phyloP scores from a whole-genome alignment of 225 moss, liverwort and hornwort genomes.

The Asterella californica region DNA sequence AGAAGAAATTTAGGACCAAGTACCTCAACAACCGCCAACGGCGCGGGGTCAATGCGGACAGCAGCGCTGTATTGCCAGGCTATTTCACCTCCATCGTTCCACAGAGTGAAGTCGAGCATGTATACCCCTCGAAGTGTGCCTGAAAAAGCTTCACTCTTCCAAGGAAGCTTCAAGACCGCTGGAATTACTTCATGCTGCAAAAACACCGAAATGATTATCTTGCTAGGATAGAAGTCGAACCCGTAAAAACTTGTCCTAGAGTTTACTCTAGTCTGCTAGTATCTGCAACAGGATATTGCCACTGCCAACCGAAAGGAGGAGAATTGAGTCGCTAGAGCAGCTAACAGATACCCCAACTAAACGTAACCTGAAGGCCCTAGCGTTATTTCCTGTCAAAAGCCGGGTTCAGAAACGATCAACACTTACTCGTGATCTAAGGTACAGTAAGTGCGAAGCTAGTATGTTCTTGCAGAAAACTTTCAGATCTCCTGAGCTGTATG shows the following conservation, averaged over 20 bases:
- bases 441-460: background rate
- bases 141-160: constrained; percentile 88
- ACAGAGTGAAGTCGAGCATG: constrained; percentile 80
- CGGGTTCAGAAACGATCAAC: background rate
- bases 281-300: background rate
- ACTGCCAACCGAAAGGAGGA: background rate
- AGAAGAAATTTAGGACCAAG: background rate
- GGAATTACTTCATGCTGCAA: constrained; percentile 72
- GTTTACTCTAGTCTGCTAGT: background rate
- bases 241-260: background rate
- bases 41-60: constrained; percentile 58
- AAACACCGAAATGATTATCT: background rate
- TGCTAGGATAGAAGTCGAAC: background rate
- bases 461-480: background rate
- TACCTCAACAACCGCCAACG: constrained; percentile 87
- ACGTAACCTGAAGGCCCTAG: background rate
- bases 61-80: constrained; percentile 78
- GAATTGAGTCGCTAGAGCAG: background rate
- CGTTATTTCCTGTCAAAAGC: background rate
- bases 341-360: background rate
- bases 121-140: constrained; percentile 74
- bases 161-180: constrained; percentile 70
- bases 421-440: background rate
- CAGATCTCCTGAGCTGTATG: background rate
- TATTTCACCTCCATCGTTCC: constrained; percentile 82